These are phyloP conservation scores for Cinchona pubescens DNA, from an alignment of 257 asterid genomes.

Conservation along the genomic window DNA sequence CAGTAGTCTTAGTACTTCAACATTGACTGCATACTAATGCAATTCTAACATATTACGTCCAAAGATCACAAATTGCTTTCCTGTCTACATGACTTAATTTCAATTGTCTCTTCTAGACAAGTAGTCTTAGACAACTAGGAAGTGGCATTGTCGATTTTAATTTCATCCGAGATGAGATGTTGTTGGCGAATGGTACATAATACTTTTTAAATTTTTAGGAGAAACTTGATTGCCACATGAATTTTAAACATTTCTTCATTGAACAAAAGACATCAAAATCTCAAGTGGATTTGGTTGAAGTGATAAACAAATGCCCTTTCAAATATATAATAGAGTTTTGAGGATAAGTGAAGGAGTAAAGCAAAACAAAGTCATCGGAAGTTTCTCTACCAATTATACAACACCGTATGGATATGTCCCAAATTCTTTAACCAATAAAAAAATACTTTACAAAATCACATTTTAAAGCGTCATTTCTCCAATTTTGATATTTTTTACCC, in stretches of 20 bases:
- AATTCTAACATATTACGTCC: not conserved
- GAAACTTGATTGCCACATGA: slow-evolving; percentile 15
- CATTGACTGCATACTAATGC: too few species aligned
- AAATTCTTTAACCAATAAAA: slow-evolving; percentile 1
- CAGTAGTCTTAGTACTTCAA: too few species aligned
- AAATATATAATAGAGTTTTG: not conserved
- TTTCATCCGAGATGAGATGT: not conserved
- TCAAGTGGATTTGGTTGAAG: slow-evolving; percentile 5
- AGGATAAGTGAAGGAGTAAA: slow-evolving; percentile 1
- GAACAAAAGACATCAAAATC: slow-evolving; percentile 9
- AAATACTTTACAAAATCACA: not conserved
- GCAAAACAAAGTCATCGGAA: slow-evolving; percentile 2
- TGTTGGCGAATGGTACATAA: not conserved
- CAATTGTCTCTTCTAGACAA: too few species aligned
- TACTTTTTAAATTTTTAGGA: not conserved
- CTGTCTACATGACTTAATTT: not conserved
- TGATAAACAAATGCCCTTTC: not conserved
- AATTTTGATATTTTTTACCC: not conserved
- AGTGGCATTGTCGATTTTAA: not conserved
- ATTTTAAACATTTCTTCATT: not conserved
- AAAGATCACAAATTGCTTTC: not conserved
- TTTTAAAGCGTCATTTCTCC: not conserved
- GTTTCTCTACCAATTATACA: not conserved
- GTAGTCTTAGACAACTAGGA: slow-evolving; percentile 5
- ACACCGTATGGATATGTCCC: slow-evolving; percentile 15